Evolutionary conservation across 441 rosid species (phyloP).

Genomic region (Populus hybrid): DNA sequence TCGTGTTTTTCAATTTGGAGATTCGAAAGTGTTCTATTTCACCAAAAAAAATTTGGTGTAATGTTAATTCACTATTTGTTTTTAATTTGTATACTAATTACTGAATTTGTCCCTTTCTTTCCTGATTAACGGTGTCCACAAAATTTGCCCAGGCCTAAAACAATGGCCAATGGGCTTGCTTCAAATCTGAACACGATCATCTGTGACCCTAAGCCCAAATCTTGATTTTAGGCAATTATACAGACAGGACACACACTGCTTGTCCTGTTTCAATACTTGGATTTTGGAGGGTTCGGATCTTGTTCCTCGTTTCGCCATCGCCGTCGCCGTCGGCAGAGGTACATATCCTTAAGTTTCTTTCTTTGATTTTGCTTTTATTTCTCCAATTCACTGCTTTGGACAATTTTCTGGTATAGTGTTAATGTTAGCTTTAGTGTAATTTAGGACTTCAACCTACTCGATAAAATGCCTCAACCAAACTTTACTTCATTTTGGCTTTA

Average conservation of each 20-base stretch:
- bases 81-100: too few relatives aligned
- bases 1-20: accelerated
- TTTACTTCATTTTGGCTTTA: not conserved
- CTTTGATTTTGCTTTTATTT: not conserved
- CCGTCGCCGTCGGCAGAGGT: not conserved
- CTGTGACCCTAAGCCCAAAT: not conserved
- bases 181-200: not conserved
- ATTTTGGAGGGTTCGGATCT: too few relatives aligned
- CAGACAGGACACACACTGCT: not conserved
- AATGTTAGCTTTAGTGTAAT: not conserved
- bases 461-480: not conserved
- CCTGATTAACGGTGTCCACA: not conserved
- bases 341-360: not conserved
- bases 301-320: too few relatives aligned
- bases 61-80: too few relatives aligned
- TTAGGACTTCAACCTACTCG: not conserved
- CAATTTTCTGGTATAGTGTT: too few relatives aligned
- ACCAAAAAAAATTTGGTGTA: too few relatives aligned
- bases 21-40: too few relatives aligned
- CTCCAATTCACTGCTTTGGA: not conserved
- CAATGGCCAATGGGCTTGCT: not conserved
- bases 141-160: not conserved
- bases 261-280: too few relatives aligned
- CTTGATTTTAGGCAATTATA: not conserved
- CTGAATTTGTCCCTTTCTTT: too few relatives aligned